phyloP scores from a whole-genome alignment of 2,329 filamentous ascomycete genomes.

The Sarocladiaceae sp. region DNA sequence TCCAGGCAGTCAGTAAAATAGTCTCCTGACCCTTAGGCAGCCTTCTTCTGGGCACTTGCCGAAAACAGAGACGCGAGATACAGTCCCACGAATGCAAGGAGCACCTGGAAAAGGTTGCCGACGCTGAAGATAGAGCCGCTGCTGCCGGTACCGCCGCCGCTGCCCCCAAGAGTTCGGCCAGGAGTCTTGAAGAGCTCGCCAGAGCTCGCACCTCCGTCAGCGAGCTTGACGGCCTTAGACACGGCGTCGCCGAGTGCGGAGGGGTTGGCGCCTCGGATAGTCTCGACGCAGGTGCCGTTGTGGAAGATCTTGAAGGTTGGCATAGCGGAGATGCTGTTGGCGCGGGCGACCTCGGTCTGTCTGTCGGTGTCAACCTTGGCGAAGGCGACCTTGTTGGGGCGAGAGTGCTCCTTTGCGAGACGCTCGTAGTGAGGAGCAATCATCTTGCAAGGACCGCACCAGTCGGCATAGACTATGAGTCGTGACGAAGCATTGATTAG shows the following conservation, averaged over 20 bases:
- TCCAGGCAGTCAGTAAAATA: slow-evolving; percentile 17
- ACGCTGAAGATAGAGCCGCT: slow-evolving; percentile 24
- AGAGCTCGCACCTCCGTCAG: slow-evolving; percentile 29
- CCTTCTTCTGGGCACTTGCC: slow-evolving; percentile 31
- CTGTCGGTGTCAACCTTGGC: slow-evolving; percentile 86
- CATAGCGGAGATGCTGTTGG: slow-evolving; percentile 78
- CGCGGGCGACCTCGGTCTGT: slow-evolving; percentile 68
- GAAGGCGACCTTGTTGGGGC: slow-evolving; percentile 79
- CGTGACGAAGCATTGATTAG: slow-evolving; percentile 17
- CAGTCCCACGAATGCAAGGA: slow-evolving; percentile 52
- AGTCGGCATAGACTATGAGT: slow-evolving; percentile 78
- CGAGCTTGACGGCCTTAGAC: slow-evolving; percentile 58
- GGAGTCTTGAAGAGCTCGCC: slow-evolving; percentile 46
- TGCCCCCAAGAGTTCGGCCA: slow-evolving; percentile 52
- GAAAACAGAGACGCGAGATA: slow-evolving; percentile 58
- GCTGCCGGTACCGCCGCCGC: slow-evolving; percentile 17
- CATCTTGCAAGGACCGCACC: slow-evolving; percentile 89
- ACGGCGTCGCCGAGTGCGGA: slow-evolving; percentile 70
- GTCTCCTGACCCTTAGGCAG: slow-evolving; percentile 4
- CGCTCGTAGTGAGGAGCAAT: slow-evolving; percentile 86
- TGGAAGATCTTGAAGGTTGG: slow-evolving; percentile 93
- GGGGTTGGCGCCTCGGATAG: slow-evolving; percentile 75
- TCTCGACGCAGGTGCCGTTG: slow-evolving; percentile 64
- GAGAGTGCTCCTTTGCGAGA: slow-evolving; percentile 71
- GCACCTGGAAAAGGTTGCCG: slow-evolving; percentile 38